A percentile compares a stretch with the other conserved stretches of the same genome.
Evolutionary conservation across 495 filamentous ascomycete genomes (phyloP).

Genomic region (Tetracladium setigerum): DNA sequence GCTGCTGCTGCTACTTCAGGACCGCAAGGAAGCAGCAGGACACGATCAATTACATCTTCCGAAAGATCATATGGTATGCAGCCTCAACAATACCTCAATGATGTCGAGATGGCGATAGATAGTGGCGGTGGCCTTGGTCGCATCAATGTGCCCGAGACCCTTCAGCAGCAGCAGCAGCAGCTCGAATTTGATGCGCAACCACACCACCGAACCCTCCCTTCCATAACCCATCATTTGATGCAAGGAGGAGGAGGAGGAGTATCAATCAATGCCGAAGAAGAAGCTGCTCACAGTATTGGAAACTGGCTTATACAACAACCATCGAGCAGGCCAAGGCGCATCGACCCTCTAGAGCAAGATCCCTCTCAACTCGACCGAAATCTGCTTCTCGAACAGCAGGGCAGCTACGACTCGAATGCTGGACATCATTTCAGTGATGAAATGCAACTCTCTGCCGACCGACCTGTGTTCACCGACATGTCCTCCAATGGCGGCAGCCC

Average conservation of each 20-base stretch:
- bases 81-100: constrained; percentile 3
- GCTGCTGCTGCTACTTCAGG: not conserved
- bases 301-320: too few species aligned
- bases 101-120: constrained; percentile 5
- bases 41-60: not conserved
- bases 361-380: too few species aligned
- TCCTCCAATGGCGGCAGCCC: not conserved
- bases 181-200: constrained; percentile 1
- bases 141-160: too few species aligned
- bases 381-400: too few species aligned
- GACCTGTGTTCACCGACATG: constrained; percentile 2
- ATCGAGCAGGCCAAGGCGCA: constrained; percentile 6
- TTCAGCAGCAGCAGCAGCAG: not conserved
- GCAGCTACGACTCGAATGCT: too few species aligned
- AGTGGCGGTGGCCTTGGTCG: not conserved
- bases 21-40: not conserved
- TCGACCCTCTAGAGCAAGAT: too few species aligned
- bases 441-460: too few species aligned
- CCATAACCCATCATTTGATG: constrained; percentile 10
- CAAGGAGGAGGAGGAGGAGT: too few species aligned
- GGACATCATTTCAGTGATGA: not conserved
- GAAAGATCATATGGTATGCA: constrained; percentile 4
- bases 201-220: constrained; percentile 18
- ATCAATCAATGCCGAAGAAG: too few species aligned
- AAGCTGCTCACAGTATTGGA: too few species aligned